Evolutionary conservation across 164 flowering plant genomes (phyloP).

Genomic region (Stephania cephalantha): DNA sequence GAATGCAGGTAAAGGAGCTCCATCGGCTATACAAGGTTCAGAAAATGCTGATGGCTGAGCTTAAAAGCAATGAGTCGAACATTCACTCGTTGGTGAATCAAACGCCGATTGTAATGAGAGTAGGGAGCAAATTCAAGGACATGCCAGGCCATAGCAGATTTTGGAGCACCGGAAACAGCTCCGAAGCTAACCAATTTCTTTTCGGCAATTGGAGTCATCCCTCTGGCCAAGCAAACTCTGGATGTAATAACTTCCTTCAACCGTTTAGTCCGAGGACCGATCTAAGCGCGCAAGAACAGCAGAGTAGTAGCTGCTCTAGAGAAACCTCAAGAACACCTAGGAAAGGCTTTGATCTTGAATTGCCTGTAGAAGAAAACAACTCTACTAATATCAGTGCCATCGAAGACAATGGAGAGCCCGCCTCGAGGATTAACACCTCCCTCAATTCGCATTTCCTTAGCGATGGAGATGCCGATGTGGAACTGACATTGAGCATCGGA

Average conservation of each 20-base stretch:
- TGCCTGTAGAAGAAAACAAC: conserved; percentile 27
- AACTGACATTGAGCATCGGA: conserved; percentile 61
- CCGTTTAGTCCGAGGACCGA: conserved; percentile 17
- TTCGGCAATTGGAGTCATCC: conserved; percentile 13
- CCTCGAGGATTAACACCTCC: conserved; percentile 8
- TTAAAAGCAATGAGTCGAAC: conserved; percentile 22
- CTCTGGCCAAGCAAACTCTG: conserved; percentile 12
- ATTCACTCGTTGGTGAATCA: not conserved
- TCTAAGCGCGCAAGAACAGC: conserved; percentile 25
- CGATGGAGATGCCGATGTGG: conserved; percentile 40
- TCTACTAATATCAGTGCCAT: conserved; percentile 13
- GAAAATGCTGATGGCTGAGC: conserved; percentile 51
- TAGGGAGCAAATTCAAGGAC: not conserved
- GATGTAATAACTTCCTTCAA: conserved; percentile 12
- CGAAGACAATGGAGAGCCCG: conserved; percentile 17
- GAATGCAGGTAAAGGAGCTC: conserved; percentile 60
- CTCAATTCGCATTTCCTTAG: not conserved
- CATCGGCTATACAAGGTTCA: conserved; percentile 64
- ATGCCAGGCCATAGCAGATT: conserved; percentile 16
- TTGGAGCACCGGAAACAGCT: conserved; percentile 17
- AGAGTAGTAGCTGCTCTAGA: conserved; percentile 35
- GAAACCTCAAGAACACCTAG: conserved; percentile 24
- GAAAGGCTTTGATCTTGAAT: conserved; percentile 43
- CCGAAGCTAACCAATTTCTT: conserved; percentile 16
- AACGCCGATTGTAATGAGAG: not conserved